phyloP scores from a whole-genome alignment of 352 stramenopile species.

The Phytophthora citrophthora region DNA sequence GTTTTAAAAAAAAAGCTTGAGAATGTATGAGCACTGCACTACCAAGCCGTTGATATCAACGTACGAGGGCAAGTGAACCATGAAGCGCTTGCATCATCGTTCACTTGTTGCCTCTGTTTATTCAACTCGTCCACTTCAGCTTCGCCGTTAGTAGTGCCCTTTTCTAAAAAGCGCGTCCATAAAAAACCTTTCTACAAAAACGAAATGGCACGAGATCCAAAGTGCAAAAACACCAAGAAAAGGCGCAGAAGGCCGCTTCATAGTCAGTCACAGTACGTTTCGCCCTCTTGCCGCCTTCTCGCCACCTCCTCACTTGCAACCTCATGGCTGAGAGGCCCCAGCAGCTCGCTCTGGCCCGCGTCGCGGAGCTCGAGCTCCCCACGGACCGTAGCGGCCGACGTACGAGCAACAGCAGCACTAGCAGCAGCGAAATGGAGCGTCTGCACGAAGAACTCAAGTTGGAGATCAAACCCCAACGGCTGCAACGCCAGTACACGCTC shows the following conservation, averaged over 20 bases:
- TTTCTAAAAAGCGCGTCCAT: neutral
- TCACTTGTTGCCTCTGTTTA: too few species aligned
- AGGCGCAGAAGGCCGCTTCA: conserved; percentile 24
- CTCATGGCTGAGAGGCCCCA: conserved; percentile 33
- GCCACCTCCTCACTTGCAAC: conserved; percentile 4
- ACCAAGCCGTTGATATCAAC: too few species aligned
- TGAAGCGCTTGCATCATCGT: too few species aligned
- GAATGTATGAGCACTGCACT: too few species aligned
- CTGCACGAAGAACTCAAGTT: conserved; percentile 72
- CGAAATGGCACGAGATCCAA: conserved; percentile 10
- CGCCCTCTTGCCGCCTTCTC: conserved; percentile 10
- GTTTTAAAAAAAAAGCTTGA: too few species aligned
- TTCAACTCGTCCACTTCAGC: neutral
- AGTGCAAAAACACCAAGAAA: conserved; percentile 28
- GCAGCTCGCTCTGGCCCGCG: conserved; percentile 32
- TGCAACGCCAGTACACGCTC: conserved; percentile 82
- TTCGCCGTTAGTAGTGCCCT: neutral
- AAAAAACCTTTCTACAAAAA: conserved; percentile 27
- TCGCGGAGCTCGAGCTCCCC: conserved; percentile 24
- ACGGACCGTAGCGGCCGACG: conserved; percentile 9
- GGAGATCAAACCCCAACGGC: conserved; percentile 69
- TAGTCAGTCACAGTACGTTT: conserved; percentile 25
- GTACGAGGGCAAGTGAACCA: too few species aligned
- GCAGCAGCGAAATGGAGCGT: conserved; percentile 42
- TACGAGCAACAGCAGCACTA: conserved; percentile 30